Base-by-base conservation (phyloP, 768 basidiomycete species). In the Auriculariales sp. region DNA sequence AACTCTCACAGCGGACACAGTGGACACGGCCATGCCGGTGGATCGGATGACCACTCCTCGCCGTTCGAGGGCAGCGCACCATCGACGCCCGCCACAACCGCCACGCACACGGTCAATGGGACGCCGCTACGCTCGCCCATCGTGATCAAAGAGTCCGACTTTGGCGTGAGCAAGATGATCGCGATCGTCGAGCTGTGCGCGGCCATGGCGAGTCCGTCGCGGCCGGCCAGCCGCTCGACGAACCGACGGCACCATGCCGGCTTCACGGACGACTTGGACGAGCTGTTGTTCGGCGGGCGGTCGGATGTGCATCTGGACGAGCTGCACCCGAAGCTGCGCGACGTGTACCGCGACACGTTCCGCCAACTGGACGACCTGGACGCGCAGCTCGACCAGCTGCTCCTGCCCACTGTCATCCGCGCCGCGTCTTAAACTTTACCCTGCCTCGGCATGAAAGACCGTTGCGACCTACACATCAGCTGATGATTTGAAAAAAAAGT, bases 151-250 rank as follows among this genome's bases (percentile, higher is more conserved):
- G 81, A 93, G n/a, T n/a, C n/a, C 59, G 89, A 93, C 62, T 93
- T 93, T 65, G 92, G 92, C 2, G 68, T 94, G 25, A 66, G 75
- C 5, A 73, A 80, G 48, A 91, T 94, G 87, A 74, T 94, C 74
- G 82, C 87, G 24, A 71, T 93, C 36, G 90, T 94, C 49, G 82
- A 91, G 62, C 72, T 74, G 32, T 71, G 73, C 31, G 78, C 77
- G 24, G 59, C 62, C 32, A 32, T n/a, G n/a, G n/a, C 63, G 28
- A 69, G 63, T 50, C 61, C 64, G 30, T 46, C 57, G 3, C 65
- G 68, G n/a, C 55, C 62, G 19, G 67, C 68, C 1, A n/a, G n/a
- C n/a, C n/a, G n/a, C n/a, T n/a, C n/a, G 22, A 25, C 22, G 22
- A 12, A 56, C 3, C 65, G 68, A n/a, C 65, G 32, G 47, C 57